Conservation (phyloP, 176 grass and related monocot genomes). For the Hsuehochloa calcarea region DNA sequence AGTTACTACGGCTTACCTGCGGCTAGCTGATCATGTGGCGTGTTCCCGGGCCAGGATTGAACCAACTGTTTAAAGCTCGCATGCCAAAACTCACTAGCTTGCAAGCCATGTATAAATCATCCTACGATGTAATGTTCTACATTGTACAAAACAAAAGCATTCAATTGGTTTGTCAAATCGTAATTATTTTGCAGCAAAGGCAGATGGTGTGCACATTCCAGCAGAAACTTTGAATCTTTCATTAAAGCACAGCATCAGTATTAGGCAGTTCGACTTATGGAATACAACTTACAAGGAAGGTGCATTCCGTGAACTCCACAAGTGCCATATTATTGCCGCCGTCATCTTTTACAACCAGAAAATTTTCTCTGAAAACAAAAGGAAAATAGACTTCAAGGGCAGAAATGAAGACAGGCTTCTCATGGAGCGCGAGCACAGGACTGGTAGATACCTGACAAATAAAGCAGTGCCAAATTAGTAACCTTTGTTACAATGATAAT, state of each 20-base stretch:
- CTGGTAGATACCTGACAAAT: conserved; percentile 27
- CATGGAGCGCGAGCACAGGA: neutral
- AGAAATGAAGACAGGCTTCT: conserved; percentile 8
- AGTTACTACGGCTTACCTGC: neutral
- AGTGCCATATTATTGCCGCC: conserved; percentile 38
- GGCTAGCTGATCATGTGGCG: neutral
- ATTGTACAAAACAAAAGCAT: neutral
- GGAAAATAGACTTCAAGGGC: neutral
- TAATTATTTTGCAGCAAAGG: neutral
- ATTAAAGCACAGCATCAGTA: conserved; percentile 2
- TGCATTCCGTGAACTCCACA: conserved; percentile 18
- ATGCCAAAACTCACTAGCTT: neutral
- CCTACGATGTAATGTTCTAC: neutral
- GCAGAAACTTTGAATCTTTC: neutral
- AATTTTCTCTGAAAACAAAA: conserved; percentile 12
- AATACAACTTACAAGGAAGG: conserved; percentile 34
- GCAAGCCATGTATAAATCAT: neutral
- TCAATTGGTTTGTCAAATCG: neutral
- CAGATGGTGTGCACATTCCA: conserved; percentile 10
- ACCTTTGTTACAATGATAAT: neutral
- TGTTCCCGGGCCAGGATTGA: neutral
- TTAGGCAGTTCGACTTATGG: conserved; percentile 1
- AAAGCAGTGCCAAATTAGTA: conserved; percentile 21
- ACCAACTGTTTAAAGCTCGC: neutral
- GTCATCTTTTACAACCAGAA: conserved; percentile 40